Conservation (phyloP, 139 green algal species). For the Tetradesmus obliquus region DNA sequence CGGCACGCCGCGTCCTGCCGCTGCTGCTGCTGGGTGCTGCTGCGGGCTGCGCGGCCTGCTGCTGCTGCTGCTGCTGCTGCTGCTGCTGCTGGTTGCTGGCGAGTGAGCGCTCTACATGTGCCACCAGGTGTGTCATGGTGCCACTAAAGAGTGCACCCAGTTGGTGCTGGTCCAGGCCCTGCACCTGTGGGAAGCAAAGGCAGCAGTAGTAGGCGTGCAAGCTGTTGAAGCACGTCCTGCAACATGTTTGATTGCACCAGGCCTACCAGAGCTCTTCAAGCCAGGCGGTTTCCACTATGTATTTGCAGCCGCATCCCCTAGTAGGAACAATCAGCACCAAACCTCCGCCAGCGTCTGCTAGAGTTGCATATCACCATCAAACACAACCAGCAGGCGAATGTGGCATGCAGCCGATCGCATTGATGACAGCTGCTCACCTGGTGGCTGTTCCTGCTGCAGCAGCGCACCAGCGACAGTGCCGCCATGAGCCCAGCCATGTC, state of each 20-base stretch:
- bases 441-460: constrained; percentile 24
- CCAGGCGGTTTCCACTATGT: no score
- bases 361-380: no score
- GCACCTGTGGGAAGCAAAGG: constrained; percentile 7
- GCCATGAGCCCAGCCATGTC: constrained; percentile 37
- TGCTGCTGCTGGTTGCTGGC: not conserved
- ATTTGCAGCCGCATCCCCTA: no score
- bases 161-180: not conserved
- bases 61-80: constrained; percentile 24
- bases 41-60: not conserved
- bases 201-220: not conserved
- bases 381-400: no score
- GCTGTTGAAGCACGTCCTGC: no score
- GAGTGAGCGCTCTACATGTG: constrained; percentile 2
- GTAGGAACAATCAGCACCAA: no score
- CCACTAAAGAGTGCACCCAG: constrained; percentile 25
- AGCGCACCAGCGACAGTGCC: constrained; percentile 17
- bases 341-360: no score
- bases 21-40: not conserved
- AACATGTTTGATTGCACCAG: no score
- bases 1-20: not conserved
- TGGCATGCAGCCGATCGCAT: no score
- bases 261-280: no score
- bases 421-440: no score
- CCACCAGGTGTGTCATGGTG: constrained; percentile 30